Percentiles rank a stretch among this genome's conserved stretches.
These are phyloP conservation scores for Pythium brachiatum DNA, from an alignment of 352 stramenopile species.

Conservation along the genomic window DNA sequence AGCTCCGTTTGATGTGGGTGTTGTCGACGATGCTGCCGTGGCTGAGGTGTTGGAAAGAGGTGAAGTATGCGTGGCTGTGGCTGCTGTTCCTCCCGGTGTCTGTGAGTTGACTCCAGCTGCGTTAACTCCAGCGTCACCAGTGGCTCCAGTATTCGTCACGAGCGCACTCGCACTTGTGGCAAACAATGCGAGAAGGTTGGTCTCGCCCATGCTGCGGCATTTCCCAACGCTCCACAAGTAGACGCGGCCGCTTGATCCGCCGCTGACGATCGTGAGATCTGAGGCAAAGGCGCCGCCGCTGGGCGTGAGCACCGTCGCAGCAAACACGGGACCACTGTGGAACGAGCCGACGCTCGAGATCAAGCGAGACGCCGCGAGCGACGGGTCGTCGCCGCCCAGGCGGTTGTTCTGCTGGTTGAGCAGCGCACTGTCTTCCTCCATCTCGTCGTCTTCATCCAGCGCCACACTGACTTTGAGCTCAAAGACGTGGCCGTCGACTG, in stretches of 20 bases:
- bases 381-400: conserved; percentile 6
- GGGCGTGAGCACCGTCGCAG: conserved; percentile 49
- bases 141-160: not conserved
- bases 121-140: not conserved
- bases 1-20: not conserved
- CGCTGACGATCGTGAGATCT: conserved; percentile 51
- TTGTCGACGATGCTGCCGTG: not conserved
- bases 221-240: conserved; percentile 54
- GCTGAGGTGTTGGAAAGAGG: not conserved
- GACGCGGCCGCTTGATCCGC: conserved; percentile 43
- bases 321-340: conserved; percentile 45
- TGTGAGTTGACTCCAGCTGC: not conserved
- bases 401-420: not conserved
- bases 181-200: conserved; percentile 43
- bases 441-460: conserved; percentile 58
- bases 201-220: conserved; percentile 39
- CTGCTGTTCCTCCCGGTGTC: not conserved
- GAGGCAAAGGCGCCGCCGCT: conserved; percentile 42
- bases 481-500: conserved; percentile 50
- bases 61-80: not conserved
- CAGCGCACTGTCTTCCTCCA: conserved; percentile 26
- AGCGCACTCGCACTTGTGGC: conserved; percentile 17
- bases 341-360: conserved; percentile 48
- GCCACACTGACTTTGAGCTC: conserved; percentile 56
- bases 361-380: conserved; percentile 29